Evolutionary conservation across 164 flowering plant species (phyloP).

Genomic region (Taxillus chinensis): DNA sequence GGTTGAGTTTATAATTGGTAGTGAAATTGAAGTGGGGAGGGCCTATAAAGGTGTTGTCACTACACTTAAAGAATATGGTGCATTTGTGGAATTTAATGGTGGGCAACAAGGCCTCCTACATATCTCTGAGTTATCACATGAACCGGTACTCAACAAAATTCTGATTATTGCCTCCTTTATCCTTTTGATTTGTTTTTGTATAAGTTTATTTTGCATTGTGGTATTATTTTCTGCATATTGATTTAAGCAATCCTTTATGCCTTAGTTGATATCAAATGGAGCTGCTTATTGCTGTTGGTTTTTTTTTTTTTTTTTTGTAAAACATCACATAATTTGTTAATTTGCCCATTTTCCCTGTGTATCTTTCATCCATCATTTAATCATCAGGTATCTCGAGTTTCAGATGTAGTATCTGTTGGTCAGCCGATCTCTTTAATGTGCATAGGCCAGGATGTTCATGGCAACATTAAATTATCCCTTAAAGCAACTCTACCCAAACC

Average conservation of each 20-base stretch:
- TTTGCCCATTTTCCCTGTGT: background rate
- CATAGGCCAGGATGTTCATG: conserved; percentile 87
- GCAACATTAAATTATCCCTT: conserved; percentile 79
- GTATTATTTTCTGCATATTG: too few relatives aligned
- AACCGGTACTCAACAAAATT: conserved; percentile 35
- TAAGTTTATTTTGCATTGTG: too few relatives aligned
- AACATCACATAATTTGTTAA: too few relatives aligned
- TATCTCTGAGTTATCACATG: conserved; percentile 91
- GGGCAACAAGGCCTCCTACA: conserved; percentile 96
- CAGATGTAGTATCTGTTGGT: conserved; percentile 81
- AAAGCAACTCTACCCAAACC: conserved; percentile 51
- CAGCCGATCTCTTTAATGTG: conserved; percentile 75
- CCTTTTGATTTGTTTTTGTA: background rate
- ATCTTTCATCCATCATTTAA: conserved; percentile 4
- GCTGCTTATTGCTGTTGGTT: background rate
- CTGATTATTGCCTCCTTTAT: background rate
- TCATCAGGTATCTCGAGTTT: conserved; percentile 59
- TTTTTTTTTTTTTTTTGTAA: too few relatives aligned
- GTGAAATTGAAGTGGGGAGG: conserved; percentile 86
- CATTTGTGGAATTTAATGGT: conserved; percentile 95
- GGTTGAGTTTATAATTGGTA: conserved; percentile 80
- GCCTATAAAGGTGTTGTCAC: conserved; percentile 73
- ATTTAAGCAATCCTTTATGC: background rate
- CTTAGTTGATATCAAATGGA: background rate
- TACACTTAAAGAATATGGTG: conserved; percentile 89